phyloP scores from a whole-genome alignment of 1,284 basidiomycete genomes.

The Ceratobasidium theobromae region DNA sequence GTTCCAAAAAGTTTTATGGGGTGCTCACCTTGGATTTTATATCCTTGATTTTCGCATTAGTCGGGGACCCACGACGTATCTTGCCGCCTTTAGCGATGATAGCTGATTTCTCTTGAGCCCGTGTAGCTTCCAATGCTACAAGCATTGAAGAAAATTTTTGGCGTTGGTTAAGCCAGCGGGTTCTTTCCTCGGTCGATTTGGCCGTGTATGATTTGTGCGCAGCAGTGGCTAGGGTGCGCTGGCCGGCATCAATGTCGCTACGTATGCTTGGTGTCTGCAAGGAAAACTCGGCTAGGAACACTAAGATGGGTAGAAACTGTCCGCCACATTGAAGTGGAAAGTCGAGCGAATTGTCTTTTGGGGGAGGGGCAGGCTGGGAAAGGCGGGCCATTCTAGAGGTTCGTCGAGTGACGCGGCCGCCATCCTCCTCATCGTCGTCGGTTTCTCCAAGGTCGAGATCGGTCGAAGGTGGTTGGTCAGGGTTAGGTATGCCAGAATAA shows the following conservation, averaged over 20 bases:
- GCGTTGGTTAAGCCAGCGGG: constrained; percentile 2
- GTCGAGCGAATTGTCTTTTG: constrained; percentile 9
- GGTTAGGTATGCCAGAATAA: constrained; percentile 7
- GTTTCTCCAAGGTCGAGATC: neutral
- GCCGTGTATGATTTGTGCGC: constrained; percentile 11
- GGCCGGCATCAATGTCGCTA: constrained; percentile 9
- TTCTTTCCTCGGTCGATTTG: constrained; percentile 14
- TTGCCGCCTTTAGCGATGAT: constrained; percentile 4
- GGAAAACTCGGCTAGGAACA: constrained; percentile 13
- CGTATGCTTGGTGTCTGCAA: constrained; percentile 19
- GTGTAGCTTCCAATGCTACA: neutral
- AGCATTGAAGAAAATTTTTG: constrained; percentile 1
- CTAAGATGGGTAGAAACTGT: constrained; percentile 17
- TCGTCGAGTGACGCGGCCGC: constrained; percentile 6
- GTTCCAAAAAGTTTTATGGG: neutral
- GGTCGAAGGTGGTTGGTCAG: neutral
- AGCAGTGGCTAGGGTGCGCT: neutral
- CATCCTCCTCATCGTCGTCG: constrained; percentile 1
- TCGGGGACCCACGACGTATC: neutral
- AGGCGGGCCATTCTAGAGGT: neutral
- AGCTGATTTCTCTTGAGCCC: constrained; percentile 1
- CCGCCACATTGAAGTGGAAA: constrained; percentile 11
- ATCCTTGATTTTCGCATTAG: constrained; percentile 14
- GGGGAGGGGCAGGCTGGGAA: constrained; percentile 7
- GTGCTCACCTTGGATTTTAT: constrained; percentile 11